A percentile compares a stretch with the other conserved stretches of the same genome.
phyloP scores from a whole-genome alignment of 2,329 filamentous ascomycete genomes.

The Alternaria postmessia region DNA sequence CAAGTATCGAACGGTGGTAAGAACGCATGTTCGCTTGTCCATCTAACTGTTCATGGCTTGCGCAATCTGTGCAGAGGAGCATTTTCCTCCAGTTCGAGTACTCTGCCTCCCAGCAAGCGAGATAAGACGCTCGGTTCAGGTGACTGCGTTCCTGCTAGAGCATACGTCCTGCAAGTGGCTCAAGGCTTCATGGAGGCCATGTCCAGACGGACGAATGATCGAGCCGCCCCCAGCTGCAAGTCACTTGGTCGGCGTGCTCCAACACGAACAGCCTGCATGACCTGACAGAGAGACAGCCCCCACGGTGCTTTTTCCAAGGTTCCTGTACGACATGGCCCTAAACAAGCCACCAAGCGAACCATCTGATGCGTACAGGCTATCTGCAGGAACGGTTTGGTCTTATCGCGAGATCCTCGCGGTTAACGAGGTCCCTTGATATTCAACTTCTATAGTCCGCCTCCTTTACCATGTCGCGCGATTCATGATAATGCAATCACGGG shows the following conservation, averaged over 20 bases:
- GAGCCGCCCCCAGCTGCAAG: constrained; percentile 26
- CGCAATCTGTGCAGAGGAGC: constrained; percentile 17
- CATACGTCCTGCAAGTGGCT: constrained; percentile 27
- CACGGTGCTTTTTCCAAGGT: constrained; percentile 38
- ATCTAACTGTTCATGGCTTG: constrained; percentile 28
- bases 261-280: constrained; percentile 22
- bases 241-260: constrained; percentile 34
- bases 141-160: constrained; percentile 26
- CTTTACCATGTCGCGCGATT: constrained; percentile 19
- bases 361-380: constrained; percentile 29
- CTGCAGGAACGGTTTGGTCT: constrained; percentile 36
- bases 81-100: constrained; percentile 7
- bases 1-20: constrained; percentile 35
- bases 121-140: constrained; percentile 33
- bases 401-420: constrained; percentile 19
- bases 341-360: constrained; percentile 18
- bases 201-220: constrained; percentile 17
- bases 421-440: constrained; percentile 19
- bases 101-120: constrained; percentile 28
- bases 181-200: constrained; percentile 4
- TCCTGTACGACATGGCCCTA: constrained; percentile 20
- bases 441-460: constrained; percentile 4
- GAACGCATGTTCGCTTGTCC: constrained; percentile 38
- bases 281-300: constrained; percentile 31
- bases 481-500: constrained; percentile 11